These are phyloP conservation scores for Trichomonascaceae sp. DNA, from an alignment of 1,139 yeast genomes.

Conservation along the genomic window DNA sequence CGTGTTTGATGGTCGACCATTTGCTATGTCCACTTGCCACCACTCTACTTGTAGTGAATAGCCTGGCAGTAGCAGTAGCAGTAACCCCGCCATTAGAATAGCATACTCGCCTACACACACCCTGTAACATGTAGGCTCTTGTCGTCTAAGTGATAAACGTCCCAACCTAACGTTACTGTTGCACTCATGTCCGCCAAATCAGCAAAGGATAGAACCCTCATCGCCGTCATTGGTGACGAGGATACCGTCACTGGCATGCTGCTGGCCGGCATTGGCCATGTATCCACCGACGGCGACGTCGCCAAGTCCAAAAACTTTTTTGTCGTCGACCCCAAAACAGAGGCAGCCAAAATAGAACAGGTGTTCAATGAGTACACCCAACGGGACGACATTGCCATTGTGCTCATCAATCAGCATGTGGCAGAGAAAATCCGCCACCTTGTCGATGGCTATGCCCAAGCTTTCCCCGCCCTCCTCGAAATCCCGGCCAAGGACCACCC, in stretches of 20 bases:
- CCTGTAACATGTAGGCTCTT: too few relatives aligned
- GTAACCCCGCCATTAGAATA: not conserved
- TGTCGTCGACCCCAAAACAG: conserved; percentile 69
- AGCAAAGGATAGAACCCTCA: conserved; percentile 43
- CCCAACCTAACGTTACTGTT: too few relatives aligned
- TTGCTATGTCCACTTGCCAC: conserved; percentile 61
- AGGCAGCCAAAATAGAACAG: conserved; percentile 59
- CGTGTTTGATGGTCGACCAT: conserved; percentile 92
- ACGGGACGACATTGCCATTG: conserved; percentile 84
- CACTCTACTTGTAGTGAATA: conserved; percentile 1
- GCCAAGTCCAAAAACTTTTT: conserved; percentile 68
- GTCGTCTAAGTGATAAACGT: too few relatives aligned
- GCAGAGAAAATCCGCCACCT: conserved; percentile 80
- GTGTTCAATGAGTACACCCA: conserved; percentile 66
- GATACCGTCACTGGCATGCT: conserved; percentile 94
- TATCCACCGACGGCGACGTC: conserved; percentile 38
- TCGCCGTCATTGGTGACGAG: conserved; percentile 94
- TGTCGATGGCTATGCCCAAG: conserved; percentile 75
- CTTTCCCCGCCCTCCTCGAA: conserved; percentile 93
- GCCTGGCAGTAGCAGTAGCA: not conserved
- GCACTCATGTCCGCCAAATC: too few relatives aligned
- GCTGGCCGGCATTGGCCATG: conserved; percentile 92
- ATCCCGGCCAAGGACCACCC: conserved; percentile 99
- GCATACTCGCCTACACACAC: too few relatives aligned
- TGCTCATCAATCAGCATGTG: conserved; percentile 80